Evolutionary conservation across 2,329 filamentous ascomycete species (phyloP), one percentile per base, ranked within the genome.

Genomic region (Fusarium penzigii): DNA sequence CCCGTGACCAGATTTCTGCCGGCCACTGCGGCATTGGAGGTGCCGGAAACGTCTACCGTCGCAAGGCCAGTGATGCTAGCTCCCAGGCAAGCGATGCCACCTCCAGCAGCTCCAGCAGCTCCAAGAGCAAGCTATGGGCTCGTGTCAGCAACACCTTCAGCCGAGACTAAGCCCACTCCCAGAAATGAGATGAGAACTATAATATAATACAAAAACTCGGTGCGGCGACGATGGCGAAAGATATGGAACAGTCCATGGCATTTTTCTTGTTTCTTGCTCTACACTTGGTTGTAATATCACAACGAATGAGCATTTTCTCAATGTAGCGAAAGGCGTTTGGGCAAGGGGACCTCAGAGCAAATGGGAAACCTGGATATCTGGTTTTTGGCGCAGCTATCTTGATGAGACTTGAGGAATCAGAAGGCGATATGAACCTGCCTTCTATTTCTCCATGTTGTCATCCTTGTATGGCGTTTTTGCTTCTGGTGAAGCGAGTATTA

Each of bases 1-100:
- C 73, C 67, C 64, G 68, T 65, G 66, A 71, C 54, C 62, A 60
- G 39, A 72, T 74, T 49, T 65, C 74, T 51, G 76, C 79, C 66
- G 88, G 86, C 72, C 80, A 85, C 71, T 80, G 80, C 13, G 86
- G 86, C 61, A 84, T 86, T 49, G 86, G 86, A 59, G 86, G 86
- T 54, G 85, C 84, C 2, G 86, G 86, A 62, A 74, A 74, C 56
- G 78, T 83, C 57, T 89, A 89, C 71, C 84, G 87, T 68, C 69
- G 69, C 62, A 68, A 68, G 65, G 55, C 53, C 44, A 71, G 69
- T 64, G 68, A 65, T 52, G 68, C 70, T 12, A 58, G 66, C 42
- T 66, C 62, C 55, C 58, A 51, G 25, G 55, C 52, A 46, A 65
- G 65, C 41, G 53, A 61, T 58, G 69, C 70, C 60, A 74, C 69